A percentile compares a stretch with the other conserved stretches of the same genome.
phyloP scores from a whole-genome alignment of 1,139 yeast genomes.

The Pichia terricola region DNA sequence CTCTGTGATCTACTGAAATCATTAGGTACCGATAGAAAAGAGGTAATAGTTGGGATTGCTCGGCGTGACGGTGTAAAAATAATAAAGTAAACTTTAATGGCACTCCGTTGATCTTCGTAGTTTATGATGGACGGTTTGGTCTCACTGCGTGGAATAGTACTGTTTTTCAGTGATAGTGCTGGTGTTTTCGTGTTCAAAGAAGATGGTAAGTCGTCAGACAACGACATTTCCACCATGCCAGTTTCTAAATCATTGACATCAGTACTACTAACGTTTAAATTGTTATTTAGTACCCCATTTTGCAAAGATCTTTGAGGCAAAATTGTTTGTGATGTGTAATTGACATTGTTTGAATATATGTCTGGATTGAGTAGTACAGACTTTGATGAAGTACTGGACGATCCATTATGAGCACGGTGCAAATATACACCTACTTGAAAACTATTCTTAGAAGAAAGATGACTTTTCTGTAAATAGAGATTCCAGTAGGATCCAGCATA shows the following conservation, averaged over 20 bases:
- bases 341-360: slow-evolving; percentile 21
- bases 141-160: too few species aligned
- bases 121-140: slow-evolving; percentile 23
- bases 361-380: slow-evolving; percentile 30
- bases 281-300: too few species aligned
- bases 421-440: slow-evolving; percentile 45
- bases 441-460: slow-evolving; percentile 29
- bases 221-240: slow-evolving; percentile 4
- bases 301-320: too few species aligned
- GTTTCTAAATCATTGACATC: slow-evolving; percentile 10
- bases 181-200: not conserved
- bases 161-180: not conserved
- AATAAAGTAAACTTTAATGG: slow-evolving; percentile 38
- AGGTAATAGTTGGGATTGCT: slow-evolving; percentile 34
- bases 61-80: slow-evolving; percentile 43
- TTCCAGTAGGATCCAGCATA: slow-evolving; percentile 53
- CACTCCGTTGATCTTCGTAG: slow-evolving; percentile 36
- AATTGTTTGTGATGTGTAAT: slow-evolving; percentile 18
- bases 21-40: slow-evolving; percentile 43
- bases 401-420: slow-evolving; percentile 33
- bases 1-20: slow-evolving; percentile 41
- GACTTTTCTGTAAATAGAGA: slow-evolving; percentile 39
- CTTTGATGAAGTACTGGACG: slow-evolving; percentile 26
- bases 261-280: not conserved
- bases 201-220: slow-evolving; percentile 3